Evolutionary conservation across 352 stramenopile species (phyloP).

Genomic region (Globisporangium abappressorium): DNA sequence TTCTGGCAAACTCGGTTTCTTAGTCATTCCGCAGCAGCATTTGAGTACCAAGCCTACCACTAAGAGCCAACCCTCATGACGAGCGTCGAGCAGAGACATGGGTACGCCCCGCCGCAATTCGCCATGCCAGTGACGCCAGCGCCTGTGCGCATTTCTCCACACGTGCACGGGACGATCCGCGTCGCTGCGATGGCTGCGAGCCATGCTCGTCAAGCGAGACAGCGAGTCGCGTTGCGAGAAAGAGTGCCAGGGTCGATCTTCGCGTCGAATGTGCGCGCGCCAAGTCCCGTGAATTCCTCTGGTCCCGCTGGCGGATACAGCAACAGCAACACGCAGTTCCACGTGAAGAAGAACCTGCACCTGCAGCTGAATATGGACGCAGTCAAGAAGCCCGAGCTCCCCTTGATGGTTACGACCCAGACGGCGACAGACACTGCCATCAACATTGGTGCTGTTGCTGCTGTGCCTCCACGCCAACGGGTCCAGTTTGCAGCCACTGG

Average conservation of each 20-base stretch:
- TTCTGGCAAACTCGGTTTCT: background rate
- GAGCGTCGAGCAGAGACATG: conserved; percentile 7
- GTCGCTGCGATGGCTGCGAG: conserved; percentile 52
- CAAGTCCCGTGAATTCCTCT: conserved; percentile 17
- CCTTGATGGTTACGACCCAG: conserved; percentile 34
- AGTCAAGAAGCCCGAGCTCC: conserved; percentile 27
- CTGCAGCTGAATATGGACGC: conserved; percentile 51
- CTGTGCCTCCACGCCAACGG: background rate
- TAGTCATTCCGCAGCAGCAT: background rate
- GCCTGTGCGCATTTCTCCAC: conserved; percentile 11
- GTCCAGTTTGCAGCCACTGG: conserved; percentile 10
- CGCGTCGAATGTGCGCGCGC: conserved; percentile 3
- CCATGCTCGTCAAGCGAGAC: conserved; percentile 36
- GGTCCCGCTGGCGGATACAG: background rate
- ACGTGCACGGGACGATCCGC: conserved; percentile 30
- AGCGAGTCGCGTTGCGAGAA: conserved; percentile 18
- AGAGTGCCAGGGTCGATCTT: background rate
- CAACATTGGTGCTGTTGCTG: background rate
- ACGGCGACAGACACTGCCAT: background rate
- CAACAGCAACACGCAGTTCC: conserved; percentile 11
- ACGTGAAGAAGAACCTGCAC: conserved; percentile 50
- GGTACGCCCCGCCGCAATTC: conserved; percentile 3
- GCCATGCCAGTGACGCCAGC: background rate
- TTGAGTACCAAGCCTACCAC: background rate
- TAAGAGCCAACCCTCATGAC: conserved; percentile 8